Conservation (phyloP, 768 basidiomycete species). For the Termitomyces sp. region DNA sequence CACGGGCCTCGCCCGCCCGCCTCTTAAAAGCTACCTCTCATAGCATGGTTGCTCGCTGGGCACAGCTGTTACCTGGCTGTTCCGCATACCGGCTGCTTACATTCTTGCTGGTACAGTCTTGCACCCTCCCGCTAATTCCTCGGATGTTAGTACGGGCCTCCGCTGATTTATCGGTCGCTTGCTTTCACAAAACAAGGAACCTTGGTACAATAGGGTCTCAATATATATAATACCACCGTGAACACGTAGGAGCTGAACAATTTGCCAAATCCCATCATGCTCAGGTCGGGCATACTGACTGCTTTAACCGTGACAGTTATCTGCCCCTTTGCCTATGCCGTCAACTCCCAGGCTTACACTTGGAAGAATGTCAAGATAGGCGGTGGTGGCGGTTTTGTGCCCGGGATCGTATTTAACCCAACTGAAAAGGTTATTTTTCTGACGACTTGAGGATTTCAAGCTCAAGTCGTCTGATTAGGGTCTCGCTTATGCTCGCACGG, state of each 20-base stretch:
- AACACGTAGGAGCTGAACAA: not conserved
- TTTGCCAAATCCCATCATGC: conserved; percentile 19
- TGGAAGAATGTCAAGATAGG: conserved; percentile 61
- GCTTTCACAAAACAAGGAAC: not conserved
- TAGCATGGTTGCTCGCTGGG: not conserved
- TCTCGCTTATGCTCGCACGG: conserved; percentile 59
- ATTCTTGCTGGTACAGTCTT: not conserved
- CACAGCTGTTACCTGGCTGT: not conserved
- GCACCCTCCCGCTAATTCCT: conserved; percentile 14
- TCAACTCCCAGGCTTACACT: conserved; percentile 44
- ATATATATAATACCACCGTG: conserved; percentile 10
- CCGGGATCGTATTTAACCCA: conserved; percentile 58
- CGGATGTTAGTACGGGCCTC: conserved; percentile 14
- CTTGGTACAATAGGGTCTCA: not conserved
- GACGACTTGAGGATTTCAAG: not conserved
- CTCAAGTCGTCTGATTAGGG: conserved; percentile 27
- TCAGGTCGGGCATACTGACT: conserved; percentile 23
- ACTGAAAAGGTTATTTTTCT: conserved; percentile 31
- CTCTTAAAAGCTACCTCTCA: not conserved
- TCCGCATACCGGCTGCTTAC: not conserved
- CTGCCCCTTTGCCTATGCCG: conserved; percentile 26
- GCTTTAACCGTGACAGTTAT: conserved; percentile 21
- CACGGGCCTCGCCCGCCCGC: not conserved
- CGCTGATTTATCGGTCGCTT: conserved; percentile 17
- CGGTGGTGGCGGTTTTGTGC: conserved; percentile 45